These are phyloP conservation scores for Dryas octopetala DNA, from an alignment of 306 rosid genomes.

Conservation along the genomic window DNA sequence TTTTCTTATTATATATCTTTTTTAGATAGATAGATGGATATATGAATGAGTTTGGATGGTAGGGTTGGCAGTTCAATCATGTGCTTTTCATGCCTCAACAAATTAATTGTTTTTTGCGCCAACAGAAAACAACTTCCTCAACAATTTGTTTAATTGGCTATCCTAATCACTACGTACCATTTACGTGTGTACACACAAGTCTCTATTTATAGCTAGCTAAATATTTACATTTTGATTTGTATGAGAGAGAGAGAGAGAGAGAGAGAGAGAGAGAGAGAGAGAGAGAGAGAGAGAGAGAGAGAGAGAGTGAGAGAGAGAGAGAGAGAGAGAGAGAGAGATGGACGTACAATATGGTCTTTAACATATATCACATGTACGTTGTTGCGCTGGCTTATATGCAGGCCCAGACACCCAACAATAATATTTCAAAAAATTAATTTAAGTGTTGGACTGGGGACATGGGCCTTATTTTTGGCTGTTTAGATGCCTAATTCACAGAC, in stretches of 20 bases:
- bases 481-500: neutral
- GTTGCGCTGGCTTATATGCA: neutral
- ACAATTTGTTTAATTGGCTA: neutral
- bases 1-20: neutral
- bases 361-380: neutral
- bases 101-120: slow-evolving; percentile 6
- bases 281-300: no score
- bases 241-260: no score
- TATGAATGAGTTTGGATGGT: neutral
- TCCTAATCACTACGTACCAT: no score
- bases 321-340: no score
- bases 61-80: slow-evolving; percentile 59
- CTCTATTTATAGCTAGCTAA: no score
- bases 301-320: no score
- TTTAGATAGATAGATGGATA: neutral
- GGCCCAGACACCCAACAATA: neutral
- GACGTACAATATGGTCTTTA: no score
- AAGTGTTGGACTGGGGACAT: neutral
- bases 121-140: slow-evolving; percentile 4
- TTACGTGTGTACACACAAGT: no score
- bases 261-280: no score
- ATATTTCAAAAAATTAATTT: no score
- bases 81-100: slow-evolving; percentile 59
- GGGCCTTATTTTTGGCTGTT: neutral
- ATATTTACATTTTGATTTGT: no score